These are phyloP conservation scores for Aquilaria sinensis DNA, from an alignment of 345 rosid species.

Conservation along the genomic window DNA sequence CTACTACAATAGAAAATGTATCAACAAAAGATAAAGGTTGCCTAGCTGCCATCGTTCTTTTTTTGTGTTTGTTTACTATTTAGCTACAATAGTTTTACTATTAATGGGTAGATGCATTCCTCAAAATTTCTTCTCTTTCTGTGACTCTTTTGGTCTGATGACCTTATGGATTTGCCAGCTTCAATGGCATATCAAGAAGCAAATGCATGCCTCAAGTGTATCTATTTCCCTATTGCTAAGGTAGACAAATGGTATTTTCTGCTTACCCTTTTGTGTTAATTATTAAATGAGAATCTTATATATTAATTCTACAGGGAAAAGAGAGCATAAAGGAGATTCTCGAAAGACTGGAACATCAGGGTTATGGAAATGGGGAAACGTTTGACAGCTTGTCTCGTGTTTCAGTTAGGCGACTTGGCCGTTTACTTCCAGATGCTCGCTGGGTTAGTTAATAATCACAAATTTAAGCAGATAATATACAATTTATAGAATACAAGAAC, in stretches of 20 bases:
- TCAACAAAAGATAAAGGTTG: conserved; percentile 14
- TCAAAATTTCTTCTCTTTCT: neutral
- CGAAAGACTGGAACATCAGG: conserved; percentile 39
- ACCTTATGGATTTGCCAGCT: conserved; percentile 25
- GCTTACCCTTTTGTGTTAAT: neutral
- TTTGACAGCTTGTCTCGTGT: conserved; percentile 49
- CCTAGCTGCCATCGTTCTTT: neutral
- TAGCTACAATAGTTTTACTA: neutral
- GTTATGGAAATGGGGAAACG: conserved; percentile 36
- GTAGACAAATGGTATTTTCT: conserved; percentile 19
- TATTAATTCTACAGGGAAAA: conserved; percentile 41
- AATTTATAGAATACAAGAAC: no score
- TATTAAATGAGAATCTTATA: neutral
- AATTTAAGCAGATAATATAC: no score
- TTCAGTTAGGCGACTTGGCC: conserved; percentile 69
- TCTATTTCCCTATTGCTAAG: conserved; percentile 62
- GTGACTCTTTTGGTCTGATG: neutral
- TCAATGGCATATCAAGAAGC: conserved; percentile 29
- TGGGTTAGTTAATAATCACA: conserved; percentile 43
- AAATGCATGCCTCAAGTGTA: conserved; percentile 63
- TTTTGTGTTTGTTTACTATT: neutral
- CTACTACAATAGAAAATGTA: conserved; percentile 11
- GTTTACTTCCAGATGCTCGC: conserved; percentile 77
- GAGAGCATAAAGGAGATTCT: conserved; percentile 55
- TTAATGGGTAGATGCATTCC: neutral